Evolutionary conservation across 305 asterid species (phyloP).

Genomic region (Striga hermonthica): DNA sequence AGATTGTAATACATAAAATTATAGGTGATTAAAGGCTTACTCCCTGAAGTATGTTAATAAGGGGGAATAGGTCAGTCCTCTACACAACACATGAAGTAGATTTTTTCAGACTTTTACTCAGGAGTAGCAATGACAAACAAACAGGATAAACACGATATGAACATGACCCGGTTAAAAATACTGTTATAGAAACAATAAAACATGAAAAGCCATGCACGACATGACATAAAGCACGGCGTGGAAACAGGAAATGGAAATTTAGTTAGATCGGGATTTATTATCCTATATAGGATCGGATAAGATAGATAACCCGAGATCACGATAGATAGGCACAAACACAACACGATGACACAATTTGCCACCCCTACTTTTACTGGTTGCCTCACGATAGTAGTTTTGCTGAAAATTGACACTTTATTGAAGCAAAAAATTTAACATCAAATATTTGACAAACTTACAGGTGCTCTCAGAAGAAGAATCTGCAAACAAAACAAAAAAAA

Average conservation of each 20-base stretch:
- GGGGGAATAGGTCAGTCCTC: conserved; percentile 13
- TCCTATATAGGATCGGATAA: too few relatives aligned
- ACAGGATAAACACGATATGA: too few relatives aligned
- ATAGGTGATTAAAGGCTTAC: conserved; percentile 13
- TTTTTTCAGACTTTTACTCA: not conserved
- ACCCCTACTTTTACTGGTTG: not conserved
- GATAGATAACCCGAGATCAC: too few relatives aligned
- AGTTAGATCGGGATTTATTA: too few relatives aligned
- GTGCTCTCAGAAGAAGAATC: conserved; percentile 58
- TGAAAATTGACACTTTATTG: not conserved
- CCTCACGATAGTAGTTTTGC: not conserved
- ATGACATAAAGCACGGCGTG: too few relatives aligned
- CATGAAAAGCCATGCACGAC: too few relatives aligned
- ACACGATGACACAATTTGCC: too few relatives aligned
- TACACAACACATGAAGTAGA: conserved; percentile 22
- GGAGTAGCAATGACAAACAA: too few relatives aligned
- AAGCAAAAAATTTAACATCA: conserved; percentile 13
- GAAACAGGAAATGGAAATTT: too few relatives aligned
- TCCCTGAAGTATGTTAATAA: conserved; percentile 24
- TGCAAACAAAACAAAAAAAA: conserved; percentile 37
- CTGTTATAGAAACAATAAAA: too few relatives aligned
- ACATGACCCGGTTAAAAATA: too few relatives aligned
- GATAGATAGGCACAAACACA: too few relatives aligned
- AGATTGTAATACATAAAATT: not conserved
- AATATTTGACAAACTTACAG: conserved; percentile 52